These are phyloP conservation scores for Boletus subcaerulescens DNA, from an alignment of 768 basidiomycete species.

Conservation along the genomic window DNA sequence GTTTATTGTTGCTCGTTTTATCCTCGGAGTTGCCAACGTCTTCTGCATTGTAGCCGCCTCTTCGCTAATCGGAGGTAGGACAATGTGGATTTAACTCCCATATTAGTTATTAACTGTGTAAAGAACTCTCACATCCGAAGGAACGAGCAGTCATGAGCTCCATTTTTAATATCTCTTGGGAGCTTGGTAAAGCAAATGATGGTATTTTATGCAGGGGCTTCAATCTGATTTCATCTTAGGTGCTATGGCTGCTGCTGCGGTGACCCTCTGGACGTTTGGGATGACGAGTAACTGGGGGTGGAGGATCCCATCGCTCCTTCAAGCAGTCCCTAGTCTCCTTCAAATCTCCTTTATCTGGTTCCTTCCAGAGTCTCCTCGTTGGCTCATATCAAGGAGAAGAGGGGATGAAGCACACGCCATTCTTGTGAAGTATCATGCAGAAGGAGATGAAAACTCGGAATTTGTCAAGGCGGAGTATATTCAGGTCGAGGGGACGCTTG, in stretches of 20 bases:
- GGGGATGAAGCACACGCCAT: slow-evolving; percentile 44
- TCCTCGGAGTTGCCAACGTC: slow-evolving; percentile 11
- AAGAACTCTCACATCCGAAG: slow-evolving; percentile 13
- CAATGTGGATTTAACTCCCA: too few relatives aligned
- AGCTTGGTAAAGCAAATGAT: neutral
- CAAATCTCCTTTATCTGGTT: slow-evolving; percentile 53
- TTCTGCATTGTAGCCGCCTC: slow-evolving; percentile 17
- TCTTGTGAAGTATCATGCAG: slow-evolving; percentile 57
- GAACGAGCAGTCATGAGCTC: slow-evolving; percentile 2
- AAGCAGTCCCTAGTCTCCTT: slow-evolving; percentile 49
- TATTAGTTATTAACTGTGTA: neutral
- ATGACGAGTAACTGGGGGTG: slow-evolving; percentile 35
- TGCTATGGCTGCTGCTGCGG: slow-evolving; percentile 39
- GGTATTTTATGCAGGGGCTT: too few relatives aligned
- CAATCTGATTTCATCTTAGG: neutral
- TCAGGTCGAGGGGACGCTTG: slow-evolving; percentile 54
- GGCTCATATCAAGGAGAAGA: slow-evolving; percentile 57
- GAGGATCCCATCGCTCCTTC: slow-evolving; percentile 39
- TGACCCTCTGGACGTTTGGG: slow-evolving; percentile 61
- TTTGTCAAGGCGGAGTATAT: slow-evolving; percentile 57
- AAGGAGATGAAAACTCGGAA: slow-evolving; percentile 48
- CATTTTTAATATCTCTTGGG: neutral
- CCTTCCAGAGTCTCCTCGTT: slow-evolving; percentile 61
- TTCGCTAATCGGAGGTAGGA: slow-evolving; percentile 18
- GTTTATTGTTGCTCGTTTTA: slow-evolving; percentile 18